phyloP scores from a whole-genome alignment of 73 alveolate species.

The Durusdinium trenchii region DNA sequence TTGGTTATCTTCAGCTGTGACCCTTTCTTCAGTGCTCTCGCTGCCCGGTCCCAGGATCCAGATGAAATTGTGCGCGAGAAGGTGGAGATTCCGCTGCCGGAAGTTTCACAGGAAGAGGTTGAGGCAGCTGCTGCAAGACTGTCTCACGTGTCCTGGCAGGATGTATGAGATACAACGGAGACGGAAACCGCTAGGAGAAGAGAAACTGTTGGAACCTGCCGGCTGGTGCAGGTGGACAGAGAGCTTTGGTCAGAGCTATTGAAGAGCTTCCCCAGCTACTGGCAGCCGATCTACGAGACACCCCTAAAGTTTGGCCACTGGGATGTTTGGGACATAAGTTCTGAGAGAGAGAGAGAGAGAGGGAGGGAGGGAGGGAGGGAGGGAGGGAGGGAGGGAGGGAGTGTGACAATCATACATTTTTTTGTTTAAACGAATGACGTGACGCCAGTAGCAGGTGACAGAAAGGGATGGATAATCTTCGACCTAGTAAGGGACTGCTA shows the following conservation, averaged over 20 bases:
- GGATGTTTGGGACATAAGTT: neutral
- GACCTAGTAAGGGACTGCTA: neutral
- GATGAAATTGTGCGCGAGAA: neutral
- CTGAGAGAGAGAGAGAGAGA: too few relatives aligned
- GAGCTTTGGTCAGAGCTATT: neutral
- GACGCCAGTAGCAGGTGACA: neutral
- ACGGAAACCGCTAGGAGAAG: neutral
- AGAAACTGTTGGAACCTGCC: neutral
- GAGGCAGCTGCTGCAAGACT: neutral
- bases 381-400: neutral
- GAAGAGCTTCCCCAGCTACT: slow-evolving; percentile 22
- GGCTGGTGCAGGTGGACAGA: neutral
- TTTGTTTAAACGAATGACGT: neutral
- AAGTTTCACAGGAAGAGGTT: neutral
- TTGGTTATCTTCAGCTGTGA: neutral
- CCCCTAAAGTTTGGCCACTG: neutral
- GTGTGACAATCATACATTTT: neutral
- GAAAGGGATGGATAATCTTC: too few relatives aligned
- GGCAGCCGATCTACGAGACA: slow-evolving; percentile 50
- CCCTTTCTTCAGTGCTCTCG: neutral
- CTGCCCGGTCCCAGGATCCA: neutral
- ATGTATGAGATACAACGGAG: neutral
- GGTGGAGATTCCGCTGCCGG: neutral
- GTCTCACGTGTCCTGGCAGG: neutral
- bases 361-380: neutral